phyloP scores from a whole-genome alignment of 139 green algal genomes.

The Coelastrella sp. region DNA sequence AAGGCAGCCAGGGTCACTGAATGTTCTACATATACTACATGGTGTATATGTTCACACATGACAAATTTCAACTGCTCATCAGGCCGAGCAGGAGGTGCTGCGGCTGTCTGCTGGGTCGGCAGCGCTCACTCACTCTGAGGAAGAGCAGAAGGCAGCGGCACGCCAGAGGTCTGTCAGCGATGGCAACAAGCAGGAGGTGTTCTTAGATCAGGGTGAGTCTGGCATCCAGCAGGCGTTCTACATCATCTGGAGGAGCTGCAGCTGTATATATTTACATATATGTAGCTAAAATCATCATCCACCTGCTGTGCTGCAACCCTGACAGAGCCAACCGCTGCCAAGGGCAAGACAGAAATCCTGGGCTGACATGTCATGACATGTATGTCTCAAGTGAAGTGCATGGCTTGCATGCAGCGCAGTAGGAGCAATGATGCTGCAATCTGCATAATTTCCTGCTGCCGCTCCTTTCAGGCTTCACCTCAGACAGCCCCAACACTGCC shows the following conservation, averaged over 20 bases:
- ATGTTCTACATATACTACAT: too few species aligned
- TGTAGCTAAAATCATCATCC: too few species aligned
- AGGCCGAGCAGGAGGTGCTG: constrained; percentile 12
- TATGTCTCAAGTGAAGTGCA: too few species aligned
- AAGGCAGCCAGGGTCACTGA: too few species aligned
- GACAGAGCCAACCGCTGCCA: not conserved
- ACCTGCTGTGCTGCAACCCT: not conserved
- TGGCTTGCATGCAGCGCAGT: not conserved
- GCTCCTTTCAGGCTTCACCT: too few species aligned
- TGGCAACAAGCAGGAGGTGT: not conserved
- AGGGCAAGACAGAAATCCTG: too few species aligned
- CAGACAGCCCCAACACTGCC: too few species aligned
- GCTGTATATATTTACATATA: too few species aligned
- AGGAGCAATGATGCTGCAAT: not conserved
- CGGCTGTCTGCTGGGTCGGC: not conserved
- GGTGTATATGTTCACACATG: too few species aligned
- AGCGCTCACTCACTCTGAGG: not conserved
- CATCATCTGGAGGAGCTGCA: not conserved
- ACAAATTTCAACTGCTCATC: not conserved
- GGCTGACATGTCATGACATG: too few species aligned
- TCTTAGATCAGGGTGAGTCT: not conserved
- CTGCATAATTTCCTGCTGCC: too few species aligned
- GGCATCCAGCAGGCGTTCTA: too few species aligned
- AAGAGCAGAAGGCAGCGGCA: not conserved
- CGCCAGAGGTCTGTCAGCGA: not conserved